Base-by-base conservation (phyloP, 148 eudicot species). In the Amaranthus cruentus region DNA sequence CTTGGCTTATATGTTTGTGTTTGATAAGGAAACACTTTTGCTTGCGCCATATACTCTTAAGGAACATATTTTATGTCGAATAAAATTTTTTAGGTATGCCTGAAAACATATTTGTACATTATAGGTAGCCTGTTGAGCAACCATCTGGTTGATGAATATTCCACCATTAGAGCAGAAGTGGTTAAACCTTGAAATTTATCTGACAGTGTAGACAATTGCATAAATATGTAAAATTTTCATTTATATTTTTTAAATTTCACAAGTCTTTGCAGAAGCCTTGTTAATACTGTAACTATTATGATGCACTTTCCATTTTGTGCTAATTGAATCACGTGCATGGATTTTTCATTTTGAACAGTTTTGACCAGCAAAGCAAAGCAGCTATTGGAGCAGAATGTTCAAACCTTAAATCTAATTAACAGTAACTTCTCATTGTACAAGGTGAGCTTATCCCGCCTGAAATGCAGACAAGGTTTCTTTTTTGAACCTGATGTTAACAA, bases 371-470 rank as follows among this genome's bases (percentile, higher is more conserved):
- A 76, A 73, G 73, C 86, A 65, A 85, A 82, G 78, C 88, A 84
- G 69, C 88, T 87, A 69, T 72, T 91, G 86, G 87, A 87, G 75
- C 90, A 86, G 80, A 90, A 90, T 67, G 48, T 62, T 59, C 84
- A 85, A 74, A 81, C 81, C 69, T 79, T 90, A 48, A 73, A 77
- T 78, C 87, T 85, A 73, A 88, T 90, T 66, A 77, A 84, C 65
- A 82, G 66, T 69, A 90, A 90, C 80, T 73, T 90, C 72, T 81
- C 87, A 9, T 65, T 79, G 55, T 72, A 85, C 42, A 85, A 87
- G 90, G 96, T 86, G 66, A 84, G 83, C 63, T 61, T 74, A 53
- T 71, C 28, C 68, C 75, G 61, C 49, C 56, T 63, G 18, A 18
- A 43, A 44, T 47, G 38, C n/a, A 2, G 13, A 9, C 18, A 18